Base-by-base conservation (phyloP, 2,329 filamentous ascomycete species). In the Scedosporium boydii region DNA sequence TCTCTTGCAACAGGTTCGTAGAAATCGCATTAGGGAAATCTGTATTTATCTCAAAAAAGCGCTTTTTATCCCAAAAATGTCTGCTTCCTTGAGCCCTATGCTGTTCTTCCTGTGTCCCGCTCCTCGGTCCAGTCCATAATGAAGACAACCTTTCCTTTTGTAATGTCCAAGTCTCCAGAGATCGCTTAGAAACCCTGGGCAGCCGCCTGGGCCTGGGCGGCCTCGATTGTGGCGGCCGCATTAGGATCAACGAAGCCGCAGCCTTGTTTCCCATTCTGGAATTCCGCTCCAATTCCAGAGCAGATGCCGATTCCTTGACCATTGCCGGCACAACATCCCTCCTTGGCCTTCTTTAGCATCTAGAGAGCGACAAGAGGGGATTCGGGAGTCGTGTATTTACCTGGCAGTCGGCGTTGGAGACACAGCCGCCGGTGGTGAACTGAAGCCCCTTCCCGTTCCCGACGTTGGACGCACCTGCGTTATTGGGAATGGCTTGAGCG, bases 191-290 rank as follows among this genome's bases (percentile, higher is more conserved):
- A 65, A n/a, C 64, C 64, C 64, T 65, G 63, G 38, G 26, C 58
- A 9, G 27, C 46, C 44, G 48, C 62, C 63, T 64, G 63, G n/a
- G 57, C 64, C 63, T 63, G 59, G 14, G 64, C 64, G 4, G 63
- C 64, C 2, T 34, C 59, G 42, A 65, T 65, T 3, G 64, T 58
- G 5, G 61, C 34, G 6, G 29, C 59, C 27, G 61, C 48, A 29
- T 65, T 64, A 23, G 64, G 63, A 58, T 71, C 69, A 14, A 63
- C 60, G 57, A 74, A 74, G 10, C 69, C 70, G 46, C 73, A 74
- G 10, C 73, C 72, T 21, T 67, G 67, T 67, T 74, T 74, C 62
- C 71, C 72, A 21, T 68, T 66, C 57, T 69, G 65, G 56, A 69
- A 68, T 59, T 67, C 65, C 6, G 70, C 70, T 6, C 68, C 70